These are phyloP conservation scores for Pharnaceum exiguum DNA, from an alignment of 148 eudicot species.

Conservation along the genomic window DNA sequence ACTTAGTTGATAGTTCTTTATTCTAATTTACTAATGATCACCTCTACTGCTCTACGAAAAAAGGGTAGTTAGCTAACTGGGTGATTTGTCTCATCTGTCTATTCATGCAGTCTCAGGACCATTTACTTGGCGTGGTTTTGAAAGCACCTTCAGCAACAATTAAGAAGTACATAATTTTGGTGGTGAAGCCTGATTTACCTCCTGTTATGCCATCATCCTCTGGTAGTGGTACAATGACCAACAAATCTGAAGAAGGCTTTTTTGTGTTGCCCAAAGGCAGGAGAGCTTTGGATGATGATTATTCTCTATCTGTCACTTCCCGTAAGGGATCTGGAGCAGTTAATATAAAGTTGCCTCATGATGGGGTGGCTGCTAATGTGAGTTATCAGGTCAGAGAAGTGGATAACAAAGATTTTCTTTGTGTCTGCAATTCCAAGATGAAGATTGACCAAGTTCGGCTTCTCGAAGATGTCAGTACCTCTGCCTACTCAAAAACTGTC, in stretches of 20 bases:
- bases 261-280: constrained; percentile 72
- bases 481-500: constrained; percentile 81
- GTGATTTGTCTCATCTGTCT: constrained; percentile 10
- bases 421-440: constrained; percentile 59
- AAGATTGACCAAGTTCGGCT: constrained; percentile 84
- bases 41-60: background rate
- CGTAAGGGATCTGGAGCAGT: constrained; percentile 71
- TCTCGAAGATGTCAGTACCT: constrained; percentile 66
- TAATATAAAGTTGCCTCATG: constrained; percentile 71
- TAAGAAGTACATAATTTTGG: constrained; percentile 60
- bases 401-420: constrained; percentile 64
- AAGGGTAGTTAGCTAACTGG: background rate
- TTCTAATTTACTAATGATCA: background rate
- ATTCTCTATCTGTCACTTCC: constrained; percentile 49
- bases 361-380: constrained; percentile 73
- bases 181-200: constrained; percentile 73
- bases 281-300: constrained; percentile 73
- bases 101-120: constrained; percentile 66
- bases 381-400: constrained; percentile 77
- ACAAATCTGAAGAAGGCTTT: constrained; percentile 42
- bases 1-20: background rate
- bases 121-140: constrained; percentile 78
- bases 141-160: constrained; percentile 55
- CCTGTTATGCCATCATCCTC: constrained; percentile 32
- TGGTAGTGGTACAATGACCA: constrained; percentile 26